Conservation (phyloP, 2,329 filamentous ascomycete species). For the Sporothrix euskadiensis region DNA sequence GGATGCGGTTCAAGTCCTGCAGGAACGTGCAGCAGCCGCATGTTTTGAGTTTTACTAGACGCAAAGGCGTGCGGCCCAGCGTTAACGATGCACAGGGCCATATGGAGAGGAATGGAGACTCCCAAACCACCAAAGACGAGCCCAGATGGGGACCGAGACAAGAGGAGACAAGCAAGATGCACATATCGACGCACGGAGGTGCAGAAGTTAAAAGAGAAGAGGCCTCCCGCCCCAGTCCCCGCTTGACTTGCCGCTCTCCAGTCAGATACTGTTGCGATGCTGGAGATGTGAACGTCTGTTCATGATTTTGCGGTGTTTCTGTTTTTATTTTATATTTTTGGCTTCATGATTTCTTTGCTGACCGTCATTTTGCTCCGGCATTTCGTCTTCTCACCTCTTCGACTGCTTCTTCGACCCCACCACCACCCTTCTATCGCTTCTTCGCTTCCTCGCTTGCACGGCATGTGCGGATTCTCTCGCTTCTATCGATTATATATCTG, state of each 20-base stretch:
- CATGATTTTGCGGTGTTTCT: not conserved
- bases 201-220: constrained; percentile 2
- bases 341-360: not conserved
- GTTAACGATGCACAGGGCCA: constrained; percentile 2
- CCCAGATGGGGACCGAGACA: not conserved
- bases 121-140: not conserved
- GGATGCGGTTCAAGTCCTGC: not conserved
- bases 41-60: constrained; percentile 11
- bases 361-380: not conserved
- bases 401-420: not conserved
- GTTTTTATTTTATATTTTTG: not conserved
- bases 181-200: not conserved
- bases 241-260: not conserved
- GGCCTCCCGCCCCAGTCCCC: constrained; percentile 10
- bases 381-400: not conserved
- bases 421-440: not conserved
- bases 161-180: not conserved
- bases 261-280: not conserved
- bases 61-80: not conserved
- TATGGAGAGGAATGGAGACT: not conserved
- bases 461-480: not conserved
- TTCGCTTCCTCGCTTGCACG: not conserved
- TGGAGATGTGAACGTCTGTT: not conserved
- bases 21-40: not conserved
- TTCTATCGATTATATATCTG: not conserved